Percentiles rank a stretch among this genome's conserved stretches.
Conservation (phyloP, 2,329 filamentous ascomycete genomes). For the Fusarium nematophilum region DNA sequence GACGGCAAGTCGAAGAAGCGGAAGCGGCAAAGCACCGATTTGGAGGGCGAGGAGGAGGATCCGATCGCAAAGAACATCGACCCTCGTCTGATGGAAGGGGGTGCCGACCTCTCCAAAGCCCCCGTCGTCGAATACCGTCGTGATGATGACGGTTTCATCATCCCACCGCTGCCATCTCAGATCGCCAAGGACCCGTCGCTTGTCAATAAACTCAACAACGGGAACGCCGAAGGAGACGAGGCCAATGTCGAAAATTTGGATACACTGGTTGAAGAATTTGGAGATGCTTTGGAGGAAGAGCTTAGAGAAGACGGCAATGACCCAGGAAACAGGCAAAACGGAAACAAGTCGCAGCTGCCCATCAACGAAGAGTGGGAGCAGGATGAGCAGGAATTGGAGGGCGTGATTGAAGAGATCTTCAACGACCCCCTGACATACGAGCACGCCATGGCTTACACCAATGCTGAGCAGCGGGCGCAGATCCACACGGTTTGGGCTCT, state of each 20-base stretch:
- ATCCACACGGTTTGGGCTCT: slow-evolving; percentile 65
- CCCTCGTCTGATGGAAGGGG: slow-evolving; percentile 41
- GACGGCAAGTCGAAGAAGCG: slow-evolving; percentile 61
- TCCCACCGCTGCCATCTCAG: slow-evolving; percentile 63
- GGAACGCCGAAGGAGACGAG: slow-evolving; percentile 28
- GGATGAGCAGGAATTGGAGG: slow-evolving; percentile 73
- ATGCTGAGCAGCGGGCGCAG: slow-evolving; percentile 65
- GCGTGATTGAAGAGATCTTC: slow-evolving; percentile 77
- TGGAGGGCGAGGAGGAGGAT: slow-evolving; percentile 38
- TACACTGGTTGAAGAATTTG: slow-evolving; percentile 58
- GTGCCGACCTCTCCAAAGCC: slow-evolving; percentile 50
- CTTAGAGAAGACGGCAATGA: slow-evolving; percentile 21
- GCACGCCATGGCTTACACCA: slow-evolving; percentile 68
- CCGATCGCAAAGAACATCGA: slow-evolving; percentile 19
- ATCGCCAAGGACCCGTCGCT: slow-evolving; percentile 49
- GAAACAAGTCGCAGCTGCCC: slow-evolving; percentile 58
- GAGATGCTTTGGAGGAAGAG: slow-evolving; percentile 52
- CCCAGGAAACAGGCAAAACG: slow-evolving; percentile 36
- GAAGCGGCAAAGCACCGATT: slow-evolving; percentile 53
- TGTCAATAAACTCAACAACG: slow-evolving; percentile 35
- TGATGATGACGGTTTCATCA: slow-evolving; percentile 76
- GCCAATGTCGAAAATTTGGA: slow-evolving; percentile 50
- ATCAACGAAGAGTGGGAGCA: slow-evolving; percentile 72
- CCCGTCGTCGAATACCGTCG: slow-evolving; percentile 56
- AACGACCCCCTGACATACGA: slow-evolving; percentile 68